Base-by-base conservation (phyloP, 31 red algal species). In the Asparagopsis taxiformis region DNA sequence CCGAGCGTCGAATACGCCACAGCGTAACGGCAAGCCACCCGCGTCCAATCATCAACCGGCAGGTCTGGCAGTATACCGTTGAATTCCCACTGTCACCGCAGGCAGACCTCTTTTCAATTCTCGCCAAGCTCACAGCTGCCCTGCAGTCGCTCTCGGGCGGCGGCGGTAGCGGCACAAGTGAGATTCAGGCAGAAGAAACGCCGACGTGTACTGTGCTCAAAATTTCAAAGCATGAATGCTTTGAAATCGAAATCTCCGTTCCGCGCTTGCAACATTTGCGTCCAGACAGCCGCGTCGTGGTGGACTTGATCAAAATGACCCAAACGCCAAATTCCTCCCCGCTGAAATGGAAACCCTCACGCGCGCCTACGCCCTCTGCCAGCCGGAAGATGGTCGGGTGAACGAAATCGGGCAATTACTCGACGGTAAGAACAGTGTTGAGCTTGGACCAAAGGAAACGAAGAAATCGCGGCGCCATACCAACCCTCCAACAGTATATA, bases 401-500 rank as follows among this genome's bases (percentile, higher is more conserved):
- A 22, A 22, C 24, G 43, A 26, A 4, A 22, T 15, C 17, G 48
- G 30, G 17, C 13, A 26, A 0, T 37, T 84, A 49, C 56, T 84
- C 6, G 79, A 84, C 56, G 79, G 79, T 3, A 72, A 84, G 46
- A 39, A 63, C 19, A 72, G 66, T 31, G 79, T 84, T 35, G 79
- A 84, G 28, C 33, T 72, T 55, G 57, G 79, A 5, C 66, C 79
- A 63, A 13, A 65, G 33, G 55, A 41, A 51, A 16, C 25, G 62
- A 56, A 48, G 69, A 31, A n/a, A 41, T 13, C 20, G 13, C 51
- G 26, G 32, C 30, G 59, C 1, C 20, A 20, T 17, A 3, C 11
- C 49, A 1, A 3, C 31, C 29, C 52, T 23, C 0, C 39, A 68
- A 20, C 35, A 60, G 26, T 28, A 31, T 2, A 29, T 11, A 32